Evolutionary conservation across 2,329 filamentous ascomycete genomes (phyloP).

Genomic region (Neopestalotiopsis rosae): DNA sequence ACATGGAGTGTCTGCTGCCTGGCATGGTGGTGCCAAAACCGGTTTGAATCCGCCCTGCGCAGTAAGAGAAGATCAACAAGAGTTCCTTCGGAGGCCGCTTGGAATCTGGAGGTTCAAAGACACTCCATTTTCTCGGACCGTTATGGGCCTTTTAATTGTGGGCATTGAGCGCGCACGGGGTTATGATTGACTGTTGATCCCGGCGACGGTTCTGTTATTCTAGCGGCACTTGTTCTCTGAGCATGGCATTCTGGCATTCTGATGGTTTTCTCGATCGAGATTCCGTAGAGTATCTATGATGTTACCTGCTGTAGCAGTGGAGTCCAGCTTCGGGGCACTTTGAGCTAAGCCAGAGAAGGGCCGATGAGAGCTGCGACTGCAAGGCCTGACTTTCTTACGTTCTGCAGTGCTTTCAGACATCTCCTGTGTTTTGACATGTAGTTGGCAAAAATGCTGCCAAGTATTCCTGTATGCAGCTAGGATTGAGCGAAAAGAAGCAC

Average conservation of each 20-base stretch:
- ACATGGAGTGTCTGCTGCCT: neutral
- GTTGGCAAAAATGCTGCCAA: neutral
- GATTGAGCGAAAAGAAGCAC: neutral
- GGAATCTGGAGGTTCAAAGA: neutral
- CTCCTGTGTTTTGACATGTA: neutral
- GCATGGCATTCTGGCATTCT: constrained; percentile 1
- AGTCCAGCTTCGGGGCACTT: neutral
- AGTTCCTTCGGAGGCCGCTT: neutral
- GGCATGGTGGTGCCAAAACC: neutral
- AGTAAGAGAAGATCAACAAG: neutral
- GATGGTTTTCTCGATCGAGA: neutral
- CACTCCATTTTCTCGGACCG: neutral
- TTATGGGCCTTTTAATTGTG: neutral
- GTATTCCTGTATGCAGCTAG: constrained; percentile 3
- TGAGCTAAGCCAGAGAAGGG: neutral
- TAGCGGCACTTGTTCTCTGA: neutral
- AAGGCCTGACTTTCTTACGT: neutral
- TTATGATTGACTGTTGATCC: neutral
- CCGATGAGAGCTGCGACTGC: neutral
- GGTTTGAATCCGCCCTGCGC: neutral
- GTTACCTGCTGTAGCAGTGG: neutral
- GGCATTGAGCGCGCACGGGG: neutral
- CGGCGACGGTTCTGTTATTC: neutral
- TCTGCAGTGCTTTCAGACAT: neutral
- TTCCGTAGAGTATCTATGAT: neutral